These are phyloP conservation scores for Podaxis sp. DNA, from an alignment of 768 basidiomycete species.

Conservation along the genomic window DNA sequence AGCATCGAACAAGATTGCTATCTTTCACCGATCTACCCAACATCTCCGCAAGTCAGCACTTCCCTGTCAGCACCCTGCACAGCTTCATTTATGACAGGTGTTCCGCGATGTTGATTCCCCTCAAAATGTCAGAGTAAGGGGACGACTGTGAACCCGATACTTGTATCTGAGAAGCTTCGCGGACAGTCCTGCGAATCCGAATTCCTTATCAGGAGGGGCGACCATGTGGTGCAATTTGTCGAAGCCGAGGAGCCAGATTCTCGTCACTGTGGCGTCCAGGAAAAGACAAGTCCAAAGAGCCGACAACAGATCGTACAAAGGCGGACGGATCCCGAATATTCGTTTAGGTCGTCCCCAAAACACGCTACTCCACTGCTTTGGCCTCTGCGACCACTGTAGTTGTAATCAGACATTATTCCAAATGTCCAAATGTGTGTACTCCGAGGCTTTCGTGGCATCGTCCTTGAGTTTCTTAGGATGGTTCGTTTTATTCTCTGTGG, in stretches of 20 bases:
- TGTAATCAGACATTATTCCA: neutral
- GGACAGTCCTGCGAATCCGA: neutral
- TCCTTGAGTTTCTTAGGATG: neutral
- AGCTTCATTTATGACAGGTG: neutral
- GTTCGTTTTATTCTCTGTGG: neutral
- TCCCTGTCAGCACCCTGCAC: neutral
- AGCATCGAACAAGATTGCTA: neutral
- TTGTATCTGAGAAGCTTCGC: constrained; percentile 6
- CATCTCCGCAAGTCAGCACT: neutral
- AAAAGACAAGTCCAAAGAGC: constrained; percentile 11
- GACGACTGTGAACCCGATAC: neutral
- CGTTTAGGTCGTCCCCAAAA: constrained; percentile 2
- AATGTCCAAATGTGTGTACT: neutral
- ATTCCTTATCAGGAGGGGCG: neutral
- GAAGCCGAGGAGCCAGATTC: constrained; percentile 6
- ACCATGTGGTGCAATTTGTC: constrained; percentile 3
- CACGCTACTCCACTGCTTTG: constrained; percentile 1
- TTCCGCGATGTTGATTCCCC: neutral
- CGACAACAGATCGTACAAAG: constrained; percentile 14
- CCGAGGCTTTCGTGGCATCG: neutral
- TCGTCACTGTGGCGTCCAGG: neutral
- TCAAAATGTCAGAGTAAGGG: neutral
- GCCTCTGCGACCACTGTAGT: constrained; percentile 3
- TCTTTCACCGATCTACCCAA: neutral
- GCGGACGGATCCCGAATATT: constrained; percentile 11